Base-by-base conservation (phyloP, 306 rosid genomes). In the Cicer chorassanicum region DNA sequence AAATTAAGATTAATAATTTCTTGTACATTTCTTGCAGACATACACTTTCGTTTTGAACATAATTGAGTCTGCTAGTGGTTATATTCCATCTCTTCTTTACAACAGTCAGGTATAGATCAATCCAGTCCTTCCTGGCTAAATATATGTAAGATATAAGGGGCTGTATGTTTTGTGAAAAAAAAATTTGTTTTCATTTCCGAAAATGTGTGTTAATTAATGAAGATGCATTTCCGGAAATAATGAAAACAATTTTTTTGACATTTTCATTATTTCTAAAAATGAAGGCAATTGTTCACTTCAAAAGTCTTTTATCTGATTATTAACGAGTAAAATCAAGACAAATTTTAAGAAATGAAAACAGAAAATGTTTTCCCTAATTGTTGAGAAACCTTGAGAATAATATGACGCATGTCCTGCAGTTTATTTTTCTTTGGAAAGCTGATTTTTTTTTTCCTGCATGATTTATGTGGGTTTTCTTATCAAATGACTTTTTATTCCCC, bases 11-110 rank as follows among this genome's bases (percentile, higher is more conserved):
- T 70, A 62, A 66, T 38, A 39, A 50, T 9, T 68, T 57, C 19
- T 48, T 41, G 39, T 79, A 66, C 36, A 61, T 60, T 77, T 79
- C 65, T 81, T 86, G 88, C 93, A 94, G 96, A 96, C 78, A 80
- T 94, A 87, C 85, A 94, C 99, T 43, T 78, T 88, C 9, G 41
- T 81, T 81, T 80, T 94, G 87, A 94, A 94, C 90, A 65, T 94
- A 76, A 87, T 92, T 2, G 99, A 94, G 90, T 86, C 72, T 83
- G 62, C 76, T 3, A 89, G 96, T 66, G 80, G 96, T 68, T 90
- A 8, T 61, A 92, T 94, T 46, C 99, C 99, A 57, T 73, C 71
- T n/a, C 24, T 87, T 65, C 87, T 94, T 38, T 94, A 90, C 89
- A 88, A 92, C 83, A 92, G 75, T 80, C 99, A 94, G 99, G 99